Base-by-base conservation (phyloP, 2,329 filamentous ascomycete genomes). In the Neopestalotiopsis sp. region DNA sequence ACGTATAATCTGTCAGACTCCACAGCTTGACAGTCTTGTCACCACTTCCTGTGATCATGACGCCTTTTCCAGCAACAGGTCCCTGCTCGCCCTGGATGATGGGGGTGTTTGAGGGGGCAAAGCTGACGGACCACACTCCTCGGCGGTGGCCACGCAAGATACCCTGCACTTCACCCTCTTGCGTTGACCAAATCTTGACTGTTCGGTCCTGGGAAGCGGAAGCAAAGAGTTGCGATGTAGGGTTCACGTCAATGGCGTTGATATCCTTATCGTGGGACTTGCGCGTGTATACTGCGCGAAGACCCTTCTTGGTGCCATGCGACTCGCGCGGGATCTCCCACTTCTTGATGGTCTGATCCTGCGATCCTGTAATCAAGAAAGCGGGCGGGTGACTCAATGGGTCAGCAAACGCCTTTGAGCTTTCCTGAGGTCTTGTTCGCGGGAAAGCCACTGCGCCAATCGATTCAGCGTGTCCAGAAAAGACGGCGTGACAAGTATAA, bases 251-350 rank as follows among this genome's bases (percentile, higher is more conserved):
- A 65, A 99, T 88, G 2, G 96, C 94, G 75, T 99, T 99, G 81
- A 99, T 99, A 74, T 99, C 96, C 79, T 99, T 99, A 77, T 99
- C 96, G 81, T 99, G 96, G 1, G 96, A 96, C 80, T 98, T 97
- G 68, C 96, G 89, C 1, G 96, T 98, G 79, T 93, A 99, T 4
- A 91, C 82, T 56, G 94, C 94, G 74, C 90, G 84, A 10, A 90
- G 83, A 10, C 87, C 85, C 68, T 87, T 86, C 70, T 87, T 88
- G 61, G 82, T 80, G 20, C 75, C 73, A 65, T 84, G 82, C 42
- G 83, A 78, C 65, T 87, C 78, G 52, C 88, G 88, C 1, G 90
- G 88, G 28, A 95, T 90, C 70, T 97, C 93, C 94, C 96, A 98
- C 73, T 92, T 91, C 83, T 99, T 99, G 74, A 99, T 88, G 0